Conservation (phyloP, 2,329 filamentous ascomycete genomes). For the Trichoderma aggressivum region DNA sequence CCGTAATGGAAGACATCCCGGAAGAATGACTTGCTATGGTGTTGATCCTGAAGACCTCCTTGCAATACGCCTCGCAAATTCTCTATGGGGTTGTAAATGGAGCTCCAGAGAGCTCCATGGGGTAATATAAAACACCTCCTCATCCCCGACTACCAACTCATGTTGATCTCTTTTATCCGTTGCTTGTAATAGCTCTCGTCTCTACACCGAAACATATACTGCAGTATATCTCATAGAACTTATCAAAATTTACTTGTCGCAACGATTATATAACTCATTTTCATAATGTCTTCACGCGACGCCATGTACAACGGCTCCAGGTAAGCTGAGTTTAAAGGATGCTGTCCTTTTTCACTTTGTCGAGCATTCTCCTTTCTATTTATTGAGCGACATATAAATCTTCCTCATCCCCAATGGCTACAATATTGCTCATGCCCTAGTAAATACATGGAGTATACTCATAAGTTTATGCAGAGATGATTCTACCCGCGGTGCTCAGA, state of each 20-base stretch:
- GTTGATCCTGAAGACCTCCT: not conserved
- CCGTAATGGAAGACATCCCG: not conserved
- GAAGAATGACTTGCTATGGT: not conserved
- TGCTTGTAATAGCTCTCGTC: not conserved
- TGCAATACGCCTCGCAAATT: not conserved
- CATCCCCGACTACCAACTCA: not conserved
- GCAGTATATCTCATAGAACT: not conserved
- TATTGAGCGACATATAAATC: not conserved
- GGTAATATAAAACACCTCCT: not conserved
- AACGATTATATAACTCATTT: not conserved
- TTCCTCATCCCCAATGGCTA: not conserved
- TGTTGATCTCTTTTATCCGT: not conserved
- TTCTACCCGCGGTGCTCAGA: not conserved
- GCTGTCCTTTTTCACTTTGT: not conserved
- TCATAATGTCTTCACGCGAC: not conserved
- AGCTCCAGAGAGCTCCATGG: not conserved
- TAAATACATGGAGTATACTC: not conserved
- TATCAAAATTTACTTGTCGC: not conserved
- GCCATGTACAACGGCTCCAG: not conserved
- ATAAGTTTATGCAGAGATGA: not conserved
- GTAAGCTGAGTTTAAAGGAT: not conserved
- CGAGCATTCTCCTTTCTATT: not conserved
- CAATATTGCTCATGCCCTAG: not conserved
- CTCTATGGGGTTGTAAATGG: not conserved
- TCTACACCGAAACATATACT: not conserved